Evolutionary conservation across 371 early-diverging fungal species (phyloP), one percentile per base, ranked within the genome.

Genomic region (Mortierella polycephala): DNA sequence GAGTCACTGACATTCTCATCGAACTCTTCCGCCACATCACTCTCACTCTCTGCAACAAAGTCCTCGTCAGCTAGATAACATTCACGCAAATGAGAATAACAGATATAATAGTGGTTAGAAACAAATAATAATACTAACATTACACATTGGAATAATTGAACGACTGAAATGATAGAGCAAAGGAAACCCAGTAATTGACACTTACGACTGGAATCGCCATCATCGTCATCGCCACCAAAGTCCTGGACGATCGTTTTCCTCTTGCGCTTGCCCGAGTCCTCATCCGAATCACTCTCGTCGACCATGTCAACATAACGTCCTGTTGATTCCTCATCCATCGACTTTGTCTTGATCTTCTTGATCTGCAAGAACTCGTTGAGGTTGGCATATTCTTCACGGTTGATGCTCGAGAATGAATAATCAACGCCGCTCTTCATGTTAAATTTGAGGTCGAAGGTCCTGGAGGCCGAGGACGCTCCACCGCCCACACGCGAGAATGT

Each of bases 401-500:
- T 88, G 61, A 98, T 93, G 74, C 93, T 95, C 46, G 93, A 91
- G 85, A 96, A 97, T 63, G 93, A 91, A 74, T 87, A 87, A 65
- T 95, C 96, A n/a, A 83, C 84, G 2, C 93, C 92, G 49, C 87
- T 83, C 65, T 90, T 91, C 89, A 96, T 89, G 67, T 90, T 92
- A 84, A 99, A 88, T 80, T 92, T 94, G 84, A 99, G 87, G 82
- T 99, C 99, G 82, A 98, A 96, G 2, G 97, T 97, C 69, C 94
- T 88, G 6, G 94, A 88, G 21, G 88, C 87, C 0, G 86, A 86
- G 12, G 88, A 88, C 4, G 90, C 84, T 13, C 88, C 84, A 30
- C 88, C 85, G 11, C 88, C 92, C 4, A 96, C 94, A 66, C 98
- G 93, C 37, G 95, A 92, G 84, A 99, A 99, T 16, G 95, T 95